Evolutionary conservation across 371 early-diverging fungal genomes (phyloP).

Genomic region (Mucor mucedo): DNA sequence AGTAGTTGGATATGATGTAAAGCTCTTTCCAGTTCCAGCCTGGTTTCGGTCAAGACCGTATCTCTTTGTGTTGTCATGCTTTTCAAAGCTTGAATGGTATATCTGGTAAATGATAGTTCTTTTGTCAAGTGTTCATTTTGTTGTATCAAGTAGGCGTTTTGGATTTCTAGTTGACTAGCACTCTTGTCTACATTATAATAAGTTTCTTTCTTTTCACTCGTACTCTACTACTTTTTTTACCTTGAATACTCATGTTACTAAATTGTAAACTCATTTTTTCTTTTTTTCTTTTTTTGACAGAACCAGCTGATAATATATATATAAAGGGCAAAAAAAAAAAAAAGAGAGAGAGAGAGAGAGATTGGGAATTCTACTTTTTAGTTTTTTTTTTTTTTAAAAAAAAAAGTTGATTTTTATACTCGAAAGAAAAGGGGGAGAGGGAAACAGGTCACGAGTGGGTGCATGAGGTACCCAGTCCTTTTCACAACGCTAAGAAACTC

Average conservation of each 20-base stretch:
- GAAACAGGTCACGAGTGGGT: neutral
- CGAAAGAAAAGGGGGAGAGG: neutral
- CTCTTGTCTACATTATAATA: conserved; percentile 7
- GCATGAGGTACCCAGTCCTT: conserved; percentile 3
- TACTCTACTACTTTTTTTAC: neutral
- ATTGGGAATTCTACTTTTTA: neutral
- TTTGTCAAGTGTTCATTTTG: conserved; percentile 47
- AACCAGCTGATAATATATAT: conserved; percentile 19
- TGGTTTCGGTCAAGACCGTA: conserved; percentile 40
- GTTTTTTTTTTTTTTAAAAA: no score
- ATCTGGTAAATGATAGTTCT: conserved; percentile 48
- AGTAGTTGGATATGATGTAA: conserved; percentile 39
- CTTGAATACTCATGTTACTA: conserved; percentile 8
- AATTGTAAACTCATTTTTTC: conserved; percentile 7
- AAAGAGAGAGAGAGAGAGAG: conserved; percentile 2
- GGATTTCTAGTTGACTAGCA: conserved; percentile 40
- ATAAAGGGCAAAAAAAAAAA: conserved; percentile 10
- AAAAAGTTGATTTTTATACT: conserved; percentile 1
- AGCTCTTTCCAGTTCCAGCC: conserved; percentile 58
- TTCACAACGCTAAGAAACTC: neutral
- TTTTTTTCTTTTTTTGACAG: conserved; percentile 11
- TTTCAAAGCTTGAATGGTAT: conserved; percentile 50
- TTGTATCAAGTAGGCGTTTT: conserved; percentile 46
- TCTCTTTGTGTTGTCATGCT: conserved; percentile 49
- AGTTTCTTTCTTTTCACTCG: neutral